A percentile compares a stretch with the other conserved stretches of the same genome.
Conservation (phyloP, 2,329 filamentous ascomycete genomes). For the Penicillium sp. region DNA sequence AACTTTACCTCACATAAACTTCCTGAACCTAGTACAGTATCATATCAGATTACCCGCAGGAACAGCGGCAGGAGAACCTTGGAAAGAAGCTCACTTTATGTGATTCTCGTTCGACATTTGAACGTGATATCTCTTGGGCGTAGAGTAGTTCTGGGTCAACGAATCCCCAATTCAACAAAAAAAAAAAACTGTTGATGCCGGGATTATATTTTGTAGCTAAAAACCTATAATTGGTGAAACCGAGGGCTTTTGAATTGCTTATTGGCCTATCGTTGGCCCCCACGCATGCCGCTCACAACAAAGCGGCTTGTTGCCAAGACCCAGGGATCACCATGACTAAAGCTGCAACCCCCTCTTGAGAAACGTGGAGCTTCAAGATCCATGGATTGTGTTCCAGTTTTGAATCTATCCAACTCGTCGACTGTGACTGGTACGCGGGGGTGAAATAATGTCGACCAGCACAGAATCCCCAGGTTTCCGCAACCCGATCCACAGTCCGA, state of each 20-base stretch:
- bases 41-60: background rate
- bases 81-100: too few species aligned
- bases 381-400: background rate
- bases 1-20: background rate
- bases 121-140: too few species aligned
- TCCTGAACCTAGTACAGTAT: background rate
- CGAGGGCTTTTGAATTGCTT: background rate
- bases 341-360: background rate
- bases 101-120: too few species aligned
- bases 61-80: background rate
- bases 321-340: background rate
- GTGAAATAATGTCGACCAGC: slow-evolving; percentile 2
- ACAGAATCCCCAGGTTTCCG: slow-evolving; percentile 1
- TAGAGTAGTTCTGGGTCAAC: too few species aligned
- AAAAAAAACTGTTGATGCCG: background rate
- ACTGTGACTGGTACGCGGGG: background rate
- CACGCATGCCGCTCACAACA: background rate
- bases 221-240: background rate
- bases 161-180: background rate
- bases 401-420: slow-evolving; percentile 4
- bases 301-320: background rate
- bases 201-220: background rate
- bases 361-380: background rate
- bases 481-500: slow-evolving; percentile 39
- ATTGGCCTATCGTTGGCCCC: background rate